Conservation (phyloP, 2,329 filamentous ascomycete species). For the Calonectria pseudoturangicola region DNA sequence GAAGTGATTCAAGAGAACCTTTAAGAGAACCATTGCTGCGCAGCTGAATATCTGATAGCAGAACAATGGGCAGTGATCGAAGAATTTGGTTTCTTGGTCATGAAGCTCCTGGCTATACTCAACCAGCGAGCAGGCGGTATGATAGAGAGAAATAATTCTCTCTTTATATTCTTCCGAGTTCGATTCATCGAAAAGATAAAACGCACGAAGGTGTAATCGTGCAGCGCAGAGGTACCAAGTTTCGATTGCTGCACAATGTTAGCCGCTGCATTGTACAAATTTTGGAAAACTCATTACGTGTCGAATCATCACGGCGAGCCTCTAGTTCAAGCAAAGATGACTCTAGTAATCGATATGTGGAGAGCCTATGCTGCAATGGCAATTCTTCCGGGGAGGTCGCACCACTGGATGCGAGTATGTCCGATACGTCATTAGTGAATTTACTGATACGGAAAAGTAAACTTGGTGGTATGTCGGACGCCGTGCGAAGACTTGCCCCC, state of each 20-base stretch:
- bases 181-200: constrained; percentile 25
- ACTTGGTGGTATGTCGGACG: neutral
- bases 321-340: constrained; percentile 1
- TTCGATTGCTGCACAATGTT: neutral
- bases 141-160: constrained; percentile 28
- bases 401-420: neutral
- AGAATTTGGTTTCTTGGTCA: neutral
- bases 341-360: neutral
- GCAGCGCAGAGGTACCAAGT: constrained; percentile 29
- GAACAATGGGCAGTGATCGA: constrained; percentile 29
- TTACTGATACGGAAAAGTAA: neutral
- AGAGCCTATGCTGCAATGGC: neutral
- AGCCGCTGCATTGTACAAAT: too few relatives aligned
- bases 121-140: constrained; percentile 5
- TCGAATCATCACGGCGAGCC: neutral
- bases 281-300: neutral
- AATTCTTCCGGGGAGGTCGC: neutral
- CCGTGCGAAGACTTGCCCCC: neutral
- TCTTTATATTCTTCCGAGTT: constrained; percentile 1
- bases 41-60: constrained; percentile 32
- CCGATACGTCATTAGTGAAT: neutral
- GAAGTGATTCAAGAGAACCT: constrained; percentile 24
- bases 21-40: constrained; percentile 27
- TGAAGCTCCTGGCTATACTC: constrained; percentile 11
- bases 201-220: constrained; percentile 23